Base-by-base conservation (phyloP, 2,329 filamentous ascomycete genomes). In the Colletotrichum navitas region DNA sequence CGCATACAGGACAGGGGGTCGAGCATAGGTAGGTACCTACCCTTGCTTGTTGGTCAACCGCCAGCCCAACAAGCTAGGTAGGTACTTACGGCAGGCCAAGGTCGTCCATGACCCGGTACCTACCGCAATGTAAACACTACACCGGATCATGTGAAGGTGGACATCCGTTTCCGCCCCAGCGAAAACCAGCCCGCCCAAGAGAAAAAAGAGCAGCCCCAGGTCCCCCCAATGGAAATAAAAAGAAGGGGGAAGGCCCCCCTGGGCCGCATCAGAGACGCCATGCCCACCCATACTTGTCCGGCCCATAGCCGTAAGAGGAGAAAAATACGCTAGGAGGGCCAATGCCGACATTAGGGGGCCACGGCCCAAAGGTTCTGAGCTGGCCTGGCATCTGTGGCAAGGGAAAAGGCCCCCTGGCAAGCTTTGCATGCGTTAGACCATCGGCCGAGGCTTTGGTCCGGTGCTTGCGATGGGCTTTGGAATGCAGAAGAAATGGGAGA, bases 71-170 rank as follows among this genome's bases (percentile, higher is more conserved):
- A 71, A 71, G 68, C 68, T 63, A 71, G 58, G 1, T 43, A 45
- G 21, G 43, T 45, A 45, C 43, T 58, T 68, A 62, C 59, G 41
- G 43, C 56, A 55, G 47, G 36, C 12, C 36, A 39, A 39, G 36
- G 12, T 11, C 10, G 34, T 39, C 6, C 39, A 11, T 18, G 29
- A 29, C 29, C 29, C 29, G 21, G 43, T 45, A 45, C 18, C 18
- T 45, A n/a, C 39, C 7, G 14, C 36, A 14, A 39, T 5, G 21
- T 43, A 43, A 11, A 41, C 54, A 21, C 54, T 63, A 52, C 52
- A 59, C 52, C 39, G 65, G 69, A 72, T 72, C 69, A 72, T 72
- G 69, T 72, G 69, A 72, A 72, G 36, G 65, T 72, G 45, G 69
- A 64, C 60, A 64, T 69, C 55, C 21, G 21, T 59, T 18, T 62